Evolutionary conservation across 345 rosid genomes (phyloP).

Genomic region (Salix brachista): DNA sequence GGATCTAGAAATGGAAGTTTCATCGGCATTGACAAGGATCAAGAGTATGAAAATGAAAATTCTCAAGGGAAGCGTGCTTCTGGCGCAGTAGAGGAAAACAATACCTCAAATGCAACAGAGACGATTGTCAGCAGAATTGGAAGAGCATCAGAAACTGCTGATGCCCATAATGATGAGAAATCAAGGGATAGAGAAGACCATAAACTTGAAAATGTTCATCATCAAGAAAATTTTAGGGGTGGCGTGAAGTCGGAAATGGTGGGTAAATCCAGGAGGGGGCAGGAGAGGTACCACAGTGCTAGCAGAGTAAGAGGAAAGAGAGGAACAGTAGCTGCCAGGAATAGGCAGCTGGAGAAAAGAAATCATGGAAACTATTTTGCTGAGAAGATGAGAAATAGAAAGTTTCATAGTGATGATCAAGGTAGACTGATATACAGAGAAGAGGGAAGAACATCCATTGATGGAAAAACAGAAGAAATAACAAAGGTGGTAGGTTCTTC

Average conservation of each 20-base stretch:
- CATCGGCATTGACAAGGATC: neutral
- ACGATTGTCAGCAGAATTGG: neutral
- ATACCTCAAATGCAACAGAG: slow-evolving; percentile 6
- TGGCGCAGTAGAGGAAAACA: neutral
- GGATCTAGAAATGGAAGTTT: neutral
- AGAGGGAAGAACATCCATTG: slow-evolving; percentile 2
- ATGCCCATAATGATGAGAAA: neutral
- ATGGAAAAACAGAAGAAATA: neutral
- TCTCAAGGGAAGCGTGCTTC: slow-evolving; percentile 1
- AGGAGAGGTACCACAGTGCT: slow-evolving; percentile 7
- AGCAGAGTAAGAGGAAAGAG: slow-evolving; percentile 29
- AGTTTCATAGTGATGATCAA: neutral
- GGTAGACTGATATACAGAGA: slow-evolving; percentile 5
- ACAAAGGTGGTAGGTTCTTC: neutral
- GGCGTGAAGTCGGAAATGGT: slow-evolving; percentile 20
- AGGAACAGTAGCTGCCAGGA: slow-evolving; percentile 32
- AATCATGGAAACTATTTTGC: slow-evolving; percentile 8
- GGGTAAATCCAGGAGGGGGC: slow-evolving; percentile 6
- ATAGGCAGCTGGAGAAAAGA: slow-evolving; percentile 25
- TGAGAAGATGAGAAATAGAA: slow-evolving; percentile 5
- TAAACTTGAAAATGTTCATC: slow-evolving; percentile 3
- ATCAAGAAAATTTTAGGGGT: slow-evolving; percentile 14
- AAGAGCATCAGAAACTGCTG: slow-evolving; percentile 2
- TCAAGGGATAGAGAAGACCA: slow-evolving; percentile 10
- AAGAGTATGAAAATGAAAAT: neutral